Evolutionary conservation across 1,284 basidiomycete genomes (phyloP).

Genomic region (Ustilago trichophora): DNA sequence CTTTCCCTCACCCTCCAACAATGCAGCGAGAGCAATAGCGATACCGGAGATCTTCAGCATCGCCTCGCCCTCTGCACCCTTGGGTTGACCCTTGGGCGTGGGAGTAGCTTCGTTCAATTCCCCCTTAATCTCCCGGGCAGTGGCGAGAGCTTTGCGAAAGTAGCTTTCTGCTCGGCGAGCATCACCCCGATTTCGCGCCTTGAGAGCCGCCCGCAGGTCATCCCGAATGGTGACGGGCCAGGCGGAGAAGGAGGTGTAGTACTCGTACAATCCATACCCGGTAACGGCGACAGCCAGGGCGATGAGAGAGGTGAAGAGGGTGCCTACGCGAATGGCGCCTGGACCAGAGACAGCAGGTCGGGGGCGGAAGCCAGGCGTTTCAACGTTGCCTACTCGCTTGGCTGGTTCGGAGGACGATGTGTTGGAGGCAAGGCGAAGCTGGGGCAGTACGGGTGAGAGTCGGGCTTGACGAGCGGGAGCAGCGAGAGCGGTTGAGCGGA

Average conservation of each 20-base stretch:
- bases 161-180: conserved; percentile 49
- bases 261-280: conserved; percentile 62
- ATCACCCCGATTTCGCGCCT: conserved; percentile 61
- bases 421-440: too few species aligned
- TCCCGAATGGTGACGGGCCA: conserved; percentile 64
- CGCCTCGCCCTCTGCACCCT: conserved; percentile 16
- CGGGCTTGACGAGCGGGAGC: not conserved
- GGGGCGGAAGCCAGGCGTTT: conserved; percentile 27
- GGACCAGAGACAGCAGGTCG: conserved; percentile 20
- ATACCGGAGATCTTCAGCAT: conserved; percentile 65
- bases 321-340: conserved; percentile 30
- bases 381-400: conserved; percentile 31
- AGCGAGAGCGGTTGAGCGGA: too few species aligned
- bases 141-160: conserved; percentile 57
- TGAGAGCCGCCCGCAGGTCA: conserved; percentile 62
- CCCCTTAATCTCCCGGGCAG: conserved; percentile 38
- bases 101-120: conserved; percentile 38
- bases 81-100: conserved; percentile 19
- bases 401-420: conserved; percentile 9
- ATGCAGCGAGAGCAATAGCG: conserved; percentile 59
- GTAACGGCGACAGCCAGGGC: conserved; percentile 61
- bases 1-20: conserved; percentile 59
- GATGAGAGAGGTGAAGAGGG: conserved; percentile 46
- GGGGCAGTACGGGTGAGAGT: not conserved
- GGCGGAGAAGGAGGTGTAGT: conserved; percentile 62